phyloP scores from a whole-genome alignment of 2,329 filamentous ascomycete species.

The Rhynchosporium agropyri region DNA sequence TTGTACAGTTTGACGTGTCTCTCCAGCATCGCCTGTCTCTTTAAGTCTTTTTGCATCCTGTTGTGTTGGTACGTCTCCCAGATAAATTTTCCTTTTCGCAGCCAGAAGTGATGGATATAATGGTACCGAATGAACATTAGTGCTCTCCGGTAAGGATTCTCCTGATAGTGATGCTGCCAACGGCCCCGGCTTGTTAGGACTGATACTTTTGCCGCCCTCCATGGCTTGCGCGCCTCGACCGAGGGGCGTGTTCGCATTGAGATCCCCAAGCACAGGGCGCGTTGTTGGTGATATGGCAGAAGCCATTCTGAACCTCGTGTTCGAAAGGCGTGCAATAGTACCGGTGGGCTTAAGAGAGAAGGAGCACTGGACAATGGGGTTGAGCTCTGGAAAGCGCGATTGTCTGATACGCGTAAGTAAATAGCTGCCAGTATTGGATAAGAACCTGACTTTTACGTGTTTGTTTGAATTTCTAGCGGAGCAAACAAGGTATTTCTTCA shows the following conservation, averaged over 20 bases:
- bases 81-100: conserved; percentile 11
- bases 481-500: neutral
- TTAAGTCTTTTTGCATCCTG: neutral
- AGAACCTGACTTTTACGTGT: neutral
- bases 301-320: conserved; percentile 1
- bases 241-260: conserved; percentile 61
- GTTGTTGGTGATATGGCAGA: conserved; percentile 19
- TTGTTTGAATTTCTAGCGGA: neutral
- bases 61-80: neutral
- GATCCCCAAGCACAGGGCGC: conserved; percentile 50
- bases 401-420: conserved; percentile 12
- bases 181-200: conserved; percentile 11
- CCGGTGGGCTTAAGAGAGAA: neutral
- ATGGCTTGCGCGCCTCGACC: conserved; percentile 4
- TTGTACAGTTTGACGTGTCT: neutral
- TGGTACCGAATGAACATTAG: neutral
- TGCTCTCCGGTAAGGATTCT: conserved; percentile 1
- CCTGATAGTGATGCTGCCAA: conserved; percentile 13
- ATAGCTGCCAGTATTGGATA: neutral
- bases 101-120: neutral
- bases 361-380: neutral
- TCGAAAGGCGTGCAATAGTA: neutral
- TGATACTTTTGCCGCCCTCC: conserved; percentile 14
- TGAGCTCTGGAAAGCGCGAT: conserved; percentile 2
- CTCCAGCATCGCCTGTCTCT: neutral